These are phyloP conservation scores for Cladophialophora carrionii DNA, from an alignment of 2,329 filamentous ascomycete species.

Conservation along the genomic window DNA sequence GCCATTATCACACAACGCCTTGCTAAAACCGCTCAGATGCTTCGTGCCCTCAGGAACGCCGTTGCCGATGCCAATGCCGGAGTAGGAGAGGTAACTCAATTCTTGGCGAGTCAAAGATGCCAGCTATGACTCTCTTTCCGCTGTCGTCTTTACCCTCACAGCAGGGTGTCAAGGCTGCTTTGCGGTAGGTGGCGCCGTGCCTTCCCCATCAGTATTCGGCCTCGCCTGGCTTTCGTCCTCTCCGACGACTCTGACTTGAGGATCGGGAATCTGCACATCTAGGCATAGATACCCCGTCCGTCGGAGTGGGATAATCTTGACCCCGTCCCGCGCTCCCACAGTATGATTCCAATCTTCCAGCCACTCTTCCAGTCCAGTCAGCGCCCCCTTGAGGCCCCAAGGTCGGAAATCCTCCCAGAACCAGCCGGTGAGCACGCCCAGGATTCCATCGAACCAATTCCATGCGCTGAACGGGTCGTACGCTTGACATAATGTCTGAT, in stretches of 20 bases:
- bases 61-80: background rate
- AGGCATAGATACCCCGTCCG: conserved; percentile 81
- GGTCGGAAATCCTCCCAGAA: conserved; percentile 89
- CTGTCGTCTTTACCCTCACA: background rate
- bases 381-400: conserved; percentile 64
- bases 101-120: background rate
- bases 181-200: conserved; percentile 2
- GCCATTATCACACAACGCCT: background rate
- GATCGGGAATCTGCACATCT: conserved; percentile 57
- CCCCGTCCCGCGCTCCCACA: conserved; percentile 61
- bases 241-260: conserved; percentile 52
- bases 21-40: background rate
- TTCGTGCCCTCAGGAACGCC: background rate
- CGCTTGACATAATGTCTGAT: conserved; percentile 72
- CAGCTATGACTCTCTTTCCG: background rate
- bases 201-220: conserved; percentile 17
- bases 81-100: background rate
- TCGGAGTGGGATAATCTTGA: conserved; percentile 76
- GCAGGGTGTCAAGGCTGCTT: conserved; percentile 5
- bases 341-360: conserved; percentile 84
- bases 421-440: conserved; percentile 88
- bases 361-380: conserved; percentile 74
- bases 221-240: conserved; percentile 32
- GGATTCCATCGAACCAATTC: conserved; percentile 76
- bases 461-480: conserved; percentile 77